Percentiles rank a stretch among this genome's conserved stretches.
Evolutionary conservation across 768 basidiomycete genomes (phyloP).

Genomic region (Boletus tylopilopsis): DNA sequence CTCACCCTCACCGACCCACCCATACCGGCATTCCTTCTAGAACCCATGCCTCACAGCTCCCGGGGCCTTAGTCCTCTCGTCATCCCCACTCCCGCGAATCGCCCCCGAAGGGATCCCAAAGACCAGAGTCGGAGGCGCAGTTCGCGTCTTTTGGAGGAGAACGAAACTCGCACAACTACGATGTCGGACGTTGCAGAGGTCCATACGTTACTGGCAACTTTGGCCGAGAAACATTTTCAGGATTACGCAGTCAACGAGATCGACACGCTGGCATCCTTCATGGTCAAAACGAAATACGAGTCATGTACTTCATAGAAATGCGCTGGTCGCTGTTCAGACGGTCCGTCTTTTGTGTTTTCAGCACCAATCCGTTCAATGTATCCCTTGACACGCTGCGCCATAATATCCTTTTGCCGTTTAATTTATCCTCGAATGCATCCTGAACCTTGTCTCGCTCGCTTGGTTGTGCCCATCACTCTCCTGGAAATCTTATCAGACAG

Average conservation of each 20-base stretch:
- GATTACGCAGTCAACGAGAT: constrained; percentile 64
- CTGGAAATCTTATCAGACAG: constrained; percentile 26
- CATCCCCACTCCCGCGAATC: constrained; percentile 57
- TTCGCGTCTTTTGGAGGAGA: constrained; percentile 69
- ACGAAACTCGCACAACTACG: constrained; percentile 53
- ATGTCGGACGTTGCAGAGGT: constrained; percentile 68
- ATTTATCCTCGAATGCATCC: neutral
- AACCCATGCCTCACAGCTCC: constrained; percentile 42
- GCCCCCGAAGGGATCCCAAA: constrained; percentile 67
- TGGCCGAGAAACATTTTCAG: constrained; percentile 73
- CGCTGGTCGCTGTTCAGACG: constrained; percentile 17
- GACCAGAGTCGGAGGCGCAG: constrained; percentile 61
- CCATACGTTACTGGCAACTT: constrained; percentile 58
- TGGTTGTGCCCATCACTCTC: constrained; percentile 1
- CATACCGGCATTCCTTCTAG: constrained; percentile 57
- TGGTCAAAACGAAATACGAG: constrained; percentile 66
- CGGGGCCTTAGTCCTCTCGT: constrained; percentile 49
- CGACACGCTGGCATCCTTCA: constrained; percentile 77
- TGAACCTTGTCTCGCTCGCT: neutral
- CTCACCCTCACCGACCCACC: constrained; percentile 65
- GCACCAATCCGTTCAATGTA: constrained; percentile 14
- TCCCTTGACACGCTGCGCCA: constrained; percentile 4
- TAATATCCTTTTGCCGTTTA: neutral
- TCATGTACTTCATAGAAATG: constrained; percentile 18
- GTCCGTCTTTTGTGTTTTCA: constrained; percentile 7